A percentile compares a stretch with the other conserved stretches of the same genome.
Conservation (phyloP, 441 rosid genomes). For the Corymbia citriodora region DNA sequence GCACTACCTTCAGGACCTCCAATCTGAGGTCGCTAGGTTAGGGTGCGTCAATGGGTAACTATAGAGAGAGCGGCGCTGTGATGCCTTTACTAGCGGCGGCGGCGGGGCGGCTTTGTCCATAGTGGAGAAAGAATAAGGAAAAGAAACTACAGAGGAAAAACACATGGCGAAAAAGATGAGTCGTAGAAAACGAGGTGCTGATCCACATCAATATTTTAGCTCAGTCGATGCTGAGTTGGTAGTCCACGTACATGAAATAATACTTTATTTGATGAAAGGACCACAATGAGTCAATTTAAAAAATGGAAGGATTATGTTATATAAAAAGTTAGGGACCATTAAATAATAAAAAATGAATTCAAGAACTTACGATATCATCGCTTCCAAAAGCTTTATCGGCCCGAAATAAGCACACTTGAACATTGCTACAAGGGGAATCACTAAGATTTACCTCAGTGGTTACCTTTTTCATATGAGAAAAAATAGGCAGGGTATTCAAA, state of each 20-base stretch:
- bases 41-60: neutral
- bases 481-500: too few species aligned
- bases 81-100: neutral
- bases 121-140: neutral
- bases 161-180: neutral
- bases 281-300: neutral
- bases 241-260: neutral
- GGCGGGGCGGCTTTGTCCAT: neutral
- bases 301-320: neutral
- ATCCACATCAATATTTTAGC: neutral
- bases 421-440: neutral
- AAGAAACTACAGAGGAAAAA: neutral
- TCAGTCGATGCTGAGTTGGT: neutral
- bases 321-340: neutral
- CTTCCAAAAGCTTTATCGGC: neutral
- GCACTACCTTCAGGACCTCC: too few species aligned
- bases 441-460: too few species aligned
- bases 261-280: neutral
- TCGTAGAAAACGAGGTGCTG: neutral
- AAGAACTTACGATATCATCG: neutral
- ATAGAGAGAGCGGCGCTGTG: neutral
- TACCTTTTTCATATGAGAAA: too few species aligned
- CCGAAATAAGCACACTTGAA: neutral
- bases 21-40: neutral
- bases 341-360: neutral